Conservation (phyloP, 176 grass and related monocot genomes). For the Aegilops bicornis region DNA sequence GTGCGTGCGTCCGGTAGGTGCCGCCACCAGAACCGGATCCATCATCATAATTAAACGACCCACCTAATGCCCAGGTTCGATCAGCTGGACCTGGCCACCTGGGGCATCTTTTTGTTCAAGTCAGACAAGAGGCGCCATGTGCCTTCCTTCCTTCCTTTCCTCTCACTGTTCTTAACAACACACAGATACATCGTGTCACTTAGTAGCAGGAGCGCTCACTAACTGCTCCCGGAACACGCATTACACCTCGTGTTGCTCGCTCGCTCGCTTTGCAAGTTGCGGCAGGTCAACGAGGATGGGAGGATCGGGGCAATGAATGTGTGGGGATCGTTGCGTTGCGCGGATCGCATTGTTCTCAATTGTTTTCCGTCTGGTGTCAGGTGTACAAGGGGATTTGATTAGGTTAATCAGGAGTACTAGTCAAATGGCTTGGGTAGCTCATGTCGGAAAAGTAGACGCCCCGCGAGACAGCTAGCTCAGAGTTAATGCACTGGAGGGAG, state of each 20-base stretch:
- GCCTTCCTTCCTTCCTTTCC: background rate
- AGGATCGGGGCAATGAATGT: background rate
- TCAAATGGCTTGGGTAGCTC: background rate
- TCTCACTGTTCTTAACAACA: background rate
- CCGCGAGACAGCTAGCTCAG: background rate
- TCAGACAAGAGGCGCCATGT: conserved; percentile 22
- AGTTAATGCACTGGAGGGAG: background rate
- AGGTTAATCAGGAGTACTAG: background rate
- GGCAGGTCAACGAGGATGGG: background rate
- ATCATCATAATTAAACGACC: background rate
- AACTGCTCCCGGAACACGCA: background rate
- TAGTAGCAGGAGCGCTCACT: background rate
- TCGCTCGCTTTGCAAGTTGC: background rate
- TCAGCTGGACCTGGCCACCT: background rate
- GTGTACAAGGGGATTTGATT: background rate
- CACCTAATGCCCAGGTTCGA: background rate
- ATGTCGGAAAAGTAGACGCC: background rate
- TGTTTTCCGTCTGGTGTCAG: background rate
- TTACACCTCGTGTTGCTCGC: background rate
- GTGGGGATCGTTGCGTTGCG: background rate
- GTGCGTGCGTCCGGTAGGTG: background rate
- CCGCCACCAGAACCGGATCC: conserved; percentile 24
- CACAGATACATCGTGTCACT: background rate
- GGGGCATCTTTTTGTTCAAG: background rate
- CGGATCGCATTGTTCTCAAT: background rate